Conservation (phyloP, 768 basidiomycete species). For the Baorangia bicolor region DNA sequence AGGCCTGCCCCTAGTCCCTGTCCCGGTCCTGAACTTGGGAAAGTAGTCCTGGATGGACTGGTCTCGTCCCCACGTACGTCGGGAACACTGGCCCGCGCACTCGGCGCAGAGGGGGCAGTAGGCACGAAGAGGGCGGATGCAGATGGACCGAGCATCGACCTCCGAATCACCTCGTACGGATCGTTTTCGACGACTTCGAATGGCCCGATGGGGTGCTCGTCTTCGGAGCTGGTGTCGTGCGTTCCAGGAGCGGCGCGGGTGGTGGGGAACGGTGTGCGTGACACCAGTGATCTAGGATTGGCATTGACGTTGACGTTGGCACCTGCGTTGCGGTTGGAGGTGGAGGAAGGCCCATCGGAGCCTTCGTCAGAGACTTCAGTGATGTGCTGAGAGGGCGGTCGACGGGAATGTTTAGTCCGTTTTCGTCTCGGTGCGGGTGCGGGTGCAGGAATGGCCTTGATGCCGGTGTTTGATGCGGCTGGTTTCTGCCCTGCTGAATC, state of each 20-base stretch:
- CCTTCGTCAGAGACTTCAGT: constrained; percentile 25
- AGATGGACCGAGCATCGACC: constrained; percentile 1
- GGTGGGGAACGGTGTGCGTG: background rate
- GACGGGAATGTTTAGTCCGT: constrained; percentile 7
- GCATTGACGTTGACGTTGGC: background rate
- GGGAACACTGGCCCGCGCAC: background rate
- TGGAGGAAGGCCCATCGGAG: background rate
- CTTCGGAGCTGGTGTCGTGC: constrained; percentile 20
- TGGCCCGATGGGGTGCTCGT: constrained; percentile 12
- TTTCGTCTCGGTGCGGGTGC: background rate
- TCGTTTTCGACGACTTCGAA: constrained; percentile 28
- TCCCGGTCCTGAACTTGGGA: background rate
- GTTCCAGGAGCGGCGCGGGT: background rate
- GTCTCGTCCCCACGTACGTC: background rate
- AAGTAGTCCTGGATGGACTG: background rate
- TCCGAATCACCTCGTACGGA: constrained; percentile 20
- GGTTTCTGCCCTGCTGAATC: background rate
- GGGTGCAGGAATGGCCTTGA: background rate
- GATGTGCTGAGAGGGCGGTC: constrained; percentile 28
- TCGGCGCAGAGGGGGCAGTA: background rate
- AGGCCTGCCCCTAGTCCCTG: background rate
- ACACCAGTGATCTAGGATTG: background rate
- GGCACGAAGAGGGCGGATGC: background rate
- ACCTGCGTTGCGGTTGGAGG: background rate
- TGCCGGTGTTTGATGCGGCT: background rate